A percentile compares a stretch with the other conserved stretches of the same genome.
phyloP scores from a whole-genome alignment of 2,329 filamentous ascomycete species.

The Nigrospora sphaerica region DNA sequence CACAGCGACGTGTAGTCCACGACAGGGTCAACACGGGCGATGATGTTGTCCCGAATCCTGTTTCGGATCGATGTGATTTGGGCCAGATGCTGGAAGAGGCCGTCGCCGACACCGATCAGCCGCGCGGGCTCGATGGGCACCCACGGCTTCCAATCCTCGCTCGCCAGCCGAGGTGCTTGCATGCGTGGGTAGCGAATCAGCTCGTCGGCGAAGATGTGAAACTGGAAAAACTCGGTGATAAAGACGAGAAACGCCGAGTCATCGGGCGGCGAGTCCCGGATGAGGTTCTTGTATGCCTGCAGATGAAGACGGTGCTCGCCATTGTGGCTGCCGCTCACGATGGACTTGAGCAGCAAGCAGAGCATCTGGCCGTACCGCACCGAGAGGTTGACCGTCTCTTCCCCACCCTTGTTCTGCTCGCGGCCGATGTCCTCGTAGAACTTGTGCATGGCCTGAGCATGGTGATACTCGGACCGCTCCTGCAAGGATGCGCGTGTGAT shows the following conservation, averaged over 20 bases:
- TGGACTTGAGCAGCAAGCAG: constrained; percentile 51
- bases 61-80: constrained; percentile 74
- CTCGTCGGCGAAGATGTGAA: constrained; percentile 65
- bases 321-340: constrained; percentile 46
- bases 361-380: constrained; percentile 58
- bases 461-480: constrained; percentile 47
- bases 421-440: constrained; percentile 39
- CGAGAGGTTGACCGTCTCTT: constrained; percentile 38
- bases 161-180: constrained; percentile 27
- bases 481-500: constrained; percentile 39
- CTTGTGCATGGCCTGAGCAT: constrained; percentile 45
- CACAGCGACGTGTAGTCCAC: constrained; percentile 69
- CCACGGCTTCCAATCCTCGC: constrained; percentile 35
- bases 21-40: constrained; percentile 53
- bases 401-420: constrained; percentile 32
- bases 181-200: constrained; percentile 43
- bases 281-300: constrained; percentile 64
- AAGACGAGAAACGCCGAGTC: constrained; percentile 59
- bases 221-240: constrained; percentile 76
- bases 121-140: constrained; percentile 39
- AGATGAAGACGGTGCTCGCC: constrained; percentile 79
- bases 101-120: constrained; percentile 77
- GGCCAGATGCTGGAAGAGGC: constrained; percentile 70
- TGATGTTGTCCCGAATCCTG: constrained; percentile 62
- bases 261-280: constrained; percentile 53